Evolutionary conservation across 1,284 basidiomycete species (phyloP).

Genomic region (Kwoniella shivajii): DNA sequence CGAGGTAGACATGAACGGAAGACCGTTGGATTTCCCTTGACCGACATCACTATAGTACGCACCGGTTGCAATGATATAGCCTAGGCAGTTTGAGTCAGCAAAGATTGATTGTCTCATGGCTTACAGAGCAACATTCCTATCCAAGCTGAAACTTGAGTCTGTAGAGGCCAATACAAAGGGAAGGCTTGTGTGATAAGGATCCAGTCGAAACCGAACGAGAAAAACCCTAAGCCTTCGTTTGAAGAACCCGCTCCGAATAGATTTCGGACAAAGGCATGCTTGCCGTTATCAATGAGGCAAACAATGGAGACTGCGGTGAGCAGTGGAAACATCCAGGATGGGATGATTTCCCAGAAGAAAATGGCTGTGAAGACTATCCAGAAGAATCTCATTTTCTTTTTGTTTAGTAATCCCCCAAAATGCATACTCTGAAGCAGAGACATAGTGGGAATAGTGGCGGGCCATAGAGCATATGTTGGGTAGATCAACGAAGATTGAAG

Average conservation of each 20-base stretch:
- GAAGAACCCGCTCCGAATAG: slow-evolving; percentile 64
- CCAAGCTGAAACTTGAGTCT: slow-evolving; percentile 57
- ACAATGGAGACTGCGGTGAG: slow-evolving; percentile 62
- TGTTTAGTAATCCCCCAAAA: slow-evolving; percentile 57
- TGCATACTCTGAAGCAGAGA: slow-evolving; percentile 64
- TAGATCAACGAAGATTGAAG: slow-evolving; percentile 64
- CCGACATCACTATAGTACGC: slow-evolving; percentile 59
- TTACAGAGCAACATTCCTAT: slow-evolving; percentile 56
- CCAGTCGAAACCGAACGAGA: slow-evolving; percentile 65
- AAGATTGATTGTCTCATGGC: not conserved
- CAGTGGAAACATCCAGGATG: slow-evolving; percentile 37
- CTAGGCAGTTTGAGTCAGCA: not conserved
- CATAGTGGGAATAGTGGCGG: slow-evolving; percentile 50
- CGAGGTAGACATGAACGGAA: slow-evolving; percentile 60
- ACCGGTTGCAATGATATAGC: slow-evolving; percentile 21
- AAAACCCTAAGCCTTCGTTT: slow-evolving; percentile 61
- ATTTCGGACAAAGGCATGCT: slow-evolving; percentile 59
- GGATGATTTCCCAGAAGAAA: slow-evolving; percentile 56
- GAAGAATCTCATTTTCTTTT: slow-evolving; percentile 61
- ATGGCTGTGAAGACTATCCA: slow-evolving; percentile 62
- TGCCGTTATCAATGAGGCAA: slow-evolving; percentile 62
- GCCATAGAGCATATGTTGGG: slow-evolving; percentile 61
- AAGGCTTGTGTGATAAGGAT: slow-evolving; percentile 60
- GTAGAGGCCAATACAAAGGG: slow-evolving; percentile 60
- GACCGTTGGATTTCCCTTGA: slow-evolving; percentile 39